Evolutionary conservation across 2,329 filamentous ascomycete species (phyloP).

Genomic region (Penicillium sp.): DNA sequence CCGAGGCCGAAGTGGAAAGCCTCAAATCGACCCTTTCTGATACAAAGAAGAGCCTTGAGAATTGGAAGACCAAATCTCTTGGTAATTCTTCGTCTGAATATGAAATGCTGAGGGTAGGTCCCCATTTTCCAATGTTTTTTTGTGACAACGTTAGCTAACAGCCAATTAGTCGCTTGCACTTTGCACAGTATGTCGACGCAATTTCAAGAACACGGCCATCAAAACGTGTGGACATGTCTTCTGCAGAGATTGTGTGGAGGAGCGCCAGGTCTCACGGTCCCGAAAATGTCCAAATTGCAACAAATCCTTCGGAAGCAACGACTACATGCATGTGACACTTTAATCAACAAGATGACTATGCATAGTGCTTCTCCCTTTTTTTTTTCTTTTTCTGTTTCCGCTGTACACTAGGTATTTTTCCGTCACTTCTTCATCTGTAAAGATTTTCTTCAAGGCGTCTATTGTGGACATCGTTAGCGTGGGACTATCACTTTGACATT

Average conservation of each 20-base stretch:
- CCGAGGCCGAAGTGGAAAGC: conserved; percentile 71
- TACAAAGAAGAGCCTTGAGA: conserved; percentile 75
- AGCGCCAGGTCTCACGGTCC: conserved; percentile 82
- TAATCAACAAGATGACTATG: conserved; percentile 22
- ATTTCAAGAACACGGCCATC: conserved; percentile 90
- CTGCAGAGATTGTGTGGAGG: conserved; percentile 85
- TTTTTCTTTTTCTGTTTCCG: conserved; percentile 24
- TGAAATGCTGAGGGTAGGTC: conserved; percentile 78
- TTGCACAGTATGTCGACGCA: conserved; percentile 86
- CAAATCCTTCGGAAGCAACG: conserved; percentile 83
- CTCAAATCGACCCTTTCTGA: conserved; percentile 73
- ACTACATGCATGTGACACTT: conserved; percentile 67
- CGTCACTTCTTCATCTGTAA: conserved; percentile 16
- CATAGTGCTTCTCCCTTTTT: conserved; percentile 3
- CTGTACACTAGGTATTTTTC: conserved; percentile 27
- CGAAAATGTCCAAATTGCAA: conserved; percentile 95
- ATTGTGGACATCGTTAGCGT: conserved; percentile 8
- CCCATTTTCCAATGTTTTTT: not conserved
- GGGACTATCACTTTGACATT: conserved; percentile 5
- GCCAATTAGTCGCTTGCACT: conserved; percentile 64
- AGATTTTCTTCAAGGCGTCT: conserved; percentile 8
- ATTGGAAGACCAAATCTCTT: conserved; percentile 76
- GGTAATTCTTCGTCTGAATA: conserved; percentile 79
- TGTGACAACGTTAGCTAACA: not conserved
- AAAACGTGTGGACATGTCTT: conserved; percentile 95